Conservation (phyloP, 2,329 filamentous ascomycete genomes). For the Beauveria sp. region DNA sequence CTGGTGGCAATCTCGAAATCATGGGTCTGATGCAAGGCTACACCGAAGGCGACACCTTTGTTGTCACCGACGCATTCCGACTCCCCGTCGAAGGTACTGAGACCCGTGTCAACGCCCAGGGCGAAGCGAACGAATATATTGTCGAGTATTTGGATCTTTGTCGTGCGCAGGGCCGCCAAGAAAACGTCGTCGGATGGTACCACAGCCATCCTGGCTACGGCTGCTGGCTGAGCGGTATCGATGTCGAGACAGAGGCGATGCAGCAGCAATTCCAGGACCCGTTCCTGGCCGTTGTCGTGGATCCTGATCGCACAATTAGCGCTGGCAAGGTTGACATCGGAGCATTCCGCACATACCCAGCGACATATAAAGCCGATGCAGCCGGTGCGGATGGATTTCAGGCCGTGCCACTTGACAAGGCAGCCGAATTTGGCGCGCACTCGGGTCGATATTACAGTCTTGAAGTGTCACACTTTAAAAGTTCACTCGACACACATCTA, state of each 20-base stretch:
- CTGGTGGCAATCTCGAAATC: conserved; percentile 82
- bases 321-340: conserved; percentile 96
- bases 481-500: conserved; percentile 77
- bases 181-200: conserved; percentile 97
- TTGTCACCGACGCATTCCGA: conserved; percentile 90
- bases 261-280: conserved; percentile 87
- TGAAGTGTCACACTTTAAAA: conserved; percentile 91
- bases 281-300: conserved; percentile 91
- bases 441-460: conserved; percentile 84
- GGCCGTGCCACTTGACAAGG: conserved; percentile 84
- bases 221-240: conserved; percentile 95
- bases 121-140: conserved; percentile 96
- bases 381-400: conserved; percentile 51
- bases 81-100: conserved; percentile 97
- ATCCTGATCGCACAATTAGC: conserved; percentile 90
- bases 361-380: conserved; percentile 49
- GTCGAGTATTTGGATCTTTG: conserved; percentile 73
- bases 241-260: conserved; percentile 78
- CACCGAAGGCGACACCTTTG: conserved; percentile 73
- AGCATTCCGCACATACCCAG: conserved; percentile 86
- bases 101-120: conserved; percentile 91
- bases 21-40: conserved; percentile 99
- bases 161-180: conserved; percentile 67
- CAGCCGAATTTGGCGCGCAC: conserved; percentile 92
- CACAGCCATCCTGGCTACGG: conserved; percentile 96